phyloP scores from a whole-genome alignment of 306 rosid species.

The Sesbania bispinosa region DNA sequence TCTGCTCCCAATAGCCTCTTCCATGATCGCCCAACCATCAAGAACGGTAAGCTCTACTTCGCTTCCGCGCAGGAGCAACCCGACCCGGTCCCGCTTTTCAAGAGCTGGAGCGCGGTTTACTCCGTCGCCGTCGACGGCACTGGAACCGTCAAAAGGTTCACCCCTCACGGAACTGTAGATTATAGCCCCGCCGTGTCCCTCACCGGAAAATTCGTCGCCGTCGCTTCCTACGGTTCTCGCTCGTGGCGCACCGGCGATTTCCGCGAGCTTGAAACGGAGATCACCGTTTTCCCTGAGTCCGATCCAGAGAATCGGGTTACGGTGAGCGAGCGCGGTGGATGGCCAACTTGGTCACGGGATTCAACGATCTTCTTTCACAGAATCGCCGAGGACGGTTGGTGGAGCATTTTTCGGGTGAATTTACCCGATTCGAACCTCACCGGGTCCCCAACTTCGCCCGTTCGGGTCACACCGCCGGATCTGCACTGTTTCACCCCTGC shows the following conservation, averaged over 20 bases:
- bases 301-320: slow-evolving; percentile 33
- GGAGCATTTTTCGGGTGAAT: slow-evolving; percentile 69
- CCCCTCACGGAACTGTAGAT: slow-evolving; percentile 56
- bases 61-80: slow-evolving; percentile 62
- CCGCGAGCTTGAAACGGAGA: slow-evolving; percentile 53
- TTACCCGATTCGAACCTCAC: slow-evolving; percentile 17
- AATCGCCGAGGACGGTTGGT: slow-evolving; percentile 71
- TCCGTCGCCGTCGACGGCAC: slow-evolving; percentile 20
- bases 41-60: slow-evolving; percentile 46
- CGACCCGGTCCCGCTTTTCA: slow-evolving; percentile 22
- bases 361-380: slow-evolving; percentile 62
- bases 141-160: slow-evolving; percentile 30
- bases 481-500: slow-evolving; percentile 87
- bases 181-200: slow-evolving; percentile 67
- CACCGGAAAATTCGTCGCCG: slow-evolving; percentile 61
- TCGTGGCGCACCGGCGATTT: slow-evolving; percentile 60
- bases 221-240: slow-evolving; percentile 71
- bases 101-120: slow-evolving; percentile 63
- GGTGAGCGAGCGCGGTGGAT: slow-evolving; percentile 61
- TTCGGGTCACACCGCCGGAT: slow-evolving; percentile 68
- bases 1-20: slow-evolving; percentile 42
- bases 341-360: slow-evolving; percentile 89
- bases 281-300: slow-evolving; percentile 47
- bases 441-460: slow-evolving; percentile 1
- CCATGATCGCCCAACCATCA: slow-evolving; percentile 64